Conservation (phyloP, 2,329 filamentous ascomycete genomes). For the Triangularia setosa region DNA sequence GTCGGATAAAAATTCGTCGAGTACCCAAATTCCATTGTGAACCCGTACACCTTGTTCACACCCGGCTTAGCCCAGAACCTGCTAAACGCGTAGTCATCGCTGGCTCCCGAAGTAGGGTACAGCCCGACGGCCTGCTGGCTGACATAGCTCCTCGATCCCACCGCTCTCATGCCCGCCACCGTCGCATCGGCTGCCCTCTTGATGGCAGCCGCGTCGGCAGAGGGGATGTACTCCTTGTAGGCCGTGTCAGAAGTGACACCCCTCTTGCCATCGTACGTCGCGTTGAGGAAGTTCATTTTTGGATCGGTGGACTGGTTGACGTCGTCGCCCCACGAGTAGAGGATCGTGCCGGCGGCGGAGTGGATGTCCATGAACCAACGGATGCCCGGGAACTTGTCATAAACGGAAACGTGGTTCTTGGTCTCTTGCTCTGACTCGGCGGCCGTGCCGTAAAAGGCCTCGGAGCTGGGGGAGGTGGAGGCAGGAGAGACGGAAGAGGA, state of each 20-base stretch:
- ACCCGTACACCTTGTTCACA: slow-evolving; percentile 38
- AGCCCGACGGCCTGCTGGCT: slow-evolving; percentile 33
- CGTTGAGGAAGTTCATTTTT: slow-evolving; percentile 50
- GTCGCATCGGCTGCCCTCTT: slow-evolving; percentile 32
- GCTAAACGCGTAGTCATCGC: slow-evolving; percentile 37
- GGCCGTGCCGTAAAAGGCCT: slow-evolving; percentile 48
- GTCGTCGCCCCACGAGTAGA: slow-evolving; percentile 57
- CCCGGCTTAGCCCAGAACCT: slow-evolving; percentile 34
- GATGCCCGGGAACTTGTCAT: slow-evolving; percentile 46
- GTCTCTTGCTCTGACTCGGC: slow-evolving; percentile 56
- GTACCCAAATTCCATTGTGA: slow-evolving; percentile 37
- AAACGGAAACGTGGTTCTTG: slow-evolving; percentile 48
- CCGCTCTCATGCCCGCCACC: slow-evolving; percentile 34
- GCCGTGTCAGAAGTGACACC: slow-evolving; percentile 2
- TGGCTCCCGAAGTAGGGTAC: slow-evolving; percentile 36
- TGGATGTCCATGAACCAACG: slow-evolving; percentile 58
- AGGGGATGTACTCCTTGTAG: slow-evolving; percentile 39
- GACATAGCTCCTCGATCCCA: slow-evolving; percentile 34
- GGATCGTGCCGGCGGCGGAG: slow-evolving; percentile 47
- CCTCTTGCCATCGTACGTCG: slow-evolving; percentile 44
- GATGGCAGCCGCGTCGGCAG: slow-evolving; percentile 32
- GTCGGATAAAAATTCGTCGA: slow-evolving; percentile 39
- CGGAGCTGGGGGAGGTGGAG: slow-evolving; percentile 42
- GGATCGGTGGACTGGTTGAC: slow-evolving; percentile 44
- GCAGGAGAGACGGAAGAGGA: slow-evolving; percentile 34